Conservation (phyloP, 2,329 filamentous ascomycete species). For the Fusarium sp. region DNA sequence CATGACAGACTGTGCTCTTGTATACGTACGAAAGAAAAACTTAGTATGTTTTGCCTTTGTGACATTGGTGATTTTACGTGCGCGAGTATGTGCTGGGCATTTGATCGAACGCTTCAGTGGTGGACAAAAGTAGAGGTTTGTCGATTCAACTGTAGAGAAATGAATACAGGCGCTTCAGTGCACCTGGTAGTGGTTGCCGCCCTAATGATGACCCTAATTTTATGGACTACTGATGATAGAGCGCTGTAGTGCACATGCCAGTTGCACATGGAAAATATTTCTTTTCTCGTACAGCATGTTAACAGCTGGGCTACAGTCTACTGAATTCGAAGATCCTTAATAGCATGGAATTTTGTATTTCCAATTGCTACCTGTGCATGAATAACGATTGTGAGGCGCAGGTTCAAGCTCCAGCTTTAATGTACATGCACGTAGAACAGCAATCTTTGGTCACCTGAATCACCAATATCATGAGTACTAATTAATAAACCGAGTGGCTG, state of each 20-base stretch:
- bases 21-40: neutral
- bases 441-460: neutral
- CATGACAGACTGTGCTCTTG: neutral
- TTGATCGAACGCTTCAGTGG: too few species aligned
- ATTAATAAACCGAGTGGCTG: too few species aligned
- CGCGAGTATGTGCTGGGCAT: neutral
- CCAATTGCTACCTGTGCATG: neutral
- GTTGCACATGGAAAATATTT: neutral
- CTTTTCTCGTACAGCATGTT: neutral
- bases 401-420: neutral
- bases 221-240: neutral
- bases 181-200: neutral
- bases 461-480: too few species aligned
- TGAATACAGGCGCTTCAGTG: neutral
- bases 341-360: neutral
- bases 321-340: neutral
- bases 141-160: neutral
- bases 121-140: neutral
- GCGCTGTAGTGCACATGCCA: neutral
- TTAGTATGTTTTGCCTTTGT: accelerated
- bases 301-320: neutral
- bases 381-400: neutral
- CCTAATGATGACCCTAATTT: neutral
- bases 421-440: neutral
- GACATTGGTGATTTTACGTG: neutral